Base-by-base conservation (phyloP, 2,329 filamentous ascomycete genomes). In the Exutisphaerella laricina region DNA sequence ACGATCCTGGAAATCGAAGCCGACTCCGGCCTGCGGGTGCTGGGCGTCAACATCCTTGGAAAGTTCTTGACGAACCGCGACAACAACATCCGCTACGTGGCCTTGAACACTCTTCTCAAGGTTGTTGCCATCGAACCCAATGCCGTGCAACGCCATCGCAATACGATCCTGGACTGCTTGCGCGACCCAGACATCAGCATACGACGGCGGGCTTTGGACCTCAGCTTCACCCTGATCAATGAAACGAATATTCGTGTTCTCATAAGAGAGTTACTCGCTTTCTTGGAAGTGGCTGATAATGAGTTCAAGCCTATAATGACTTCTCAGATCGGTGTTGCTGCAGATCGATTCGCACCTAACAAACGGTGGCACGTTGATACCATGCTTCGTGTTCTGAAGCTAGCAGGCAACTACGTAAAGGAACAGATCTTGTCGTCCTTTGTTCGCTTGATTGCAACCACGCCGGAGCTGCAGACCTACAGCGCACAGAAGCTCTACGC, bases 271-370 rank as follows among this genome's bases (percentile, higher is more conserved):
- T 73, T 98, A 29, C 74, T 98, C 31, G 88, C 92, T 5, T 98
- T 98, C 74, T 69, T 98, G 45, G 92, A 98, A 65, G 88, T 95
- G 39, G 90, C 94, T 41, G 92, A 98, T 60, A 95, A 94, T 53
- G 92, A 98, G 66, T 98, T 98, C 72, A 98, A 98, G 70, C 87
- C 92, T 5, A 87, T 88, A 40, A 96, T 98, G 89, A 98, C 92
- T 1, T 92, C 84, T 40, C 92, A 98, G 62, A 98, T 98, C 63
- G 92, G 92, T 17, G 88, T 98, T 57, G 92, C 94, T 8, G 92
- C 94, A 5, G 92, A 98, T 66, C 82, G 90, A 53, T 98, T 88
- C 66, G 86, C 92, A 2, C 94, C 92, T 1, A 97, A 92, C 69
- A 97, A 97, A 70, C 78, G 92, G 62, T 98, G 92, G 92, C 92